Conservation (phyloP, 1,139 yeast genomes). For the Keqinozyma sinolaborantium region DNA sequence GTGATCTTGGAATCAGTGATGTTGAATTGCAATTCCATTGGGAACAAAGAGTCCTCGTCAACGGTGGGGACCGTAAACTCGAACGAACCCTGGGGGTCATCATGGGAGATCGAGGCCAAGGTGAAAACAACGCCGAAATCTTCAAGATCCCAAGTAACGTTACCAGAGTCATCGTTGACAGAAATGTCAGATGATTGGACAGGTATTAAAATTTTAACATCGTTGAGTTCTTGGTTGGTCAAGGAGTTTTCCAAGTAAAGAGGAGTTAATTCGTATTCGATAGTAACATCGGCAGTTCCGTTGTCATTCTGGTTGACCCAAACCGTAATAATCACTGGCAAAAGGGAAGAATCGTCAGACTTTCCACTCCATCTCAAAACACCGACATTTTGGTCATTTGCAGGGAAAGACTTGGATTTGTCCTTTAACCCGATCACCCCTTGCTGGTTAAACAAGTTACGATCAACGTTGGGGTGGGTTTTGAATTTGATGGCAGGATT, state of each 20-base stretch:
- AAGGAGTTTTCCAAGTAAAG: slow-evolving; percentile 26
- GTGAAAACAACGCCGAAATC: slow-evolving; percentile 63
- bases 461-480: slow-evolving; percentile 95
- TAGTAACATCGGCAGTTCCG: slow-evolving; percentile 66
- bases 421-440: slow-evolving; percentile 74
- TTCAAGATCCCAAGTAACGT: slow-evolving; percentile 43
- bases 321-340: slow-evolving; percentile 76
- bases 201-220: slow-evolving; percentile 67
- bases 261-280: slow-evolving; percentile 73
- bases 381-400: slow-evolving; percentile 85
- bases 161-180: slow-evolving; percentile 48
- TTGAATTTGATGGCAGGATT: slow-evolving; percentile 66
- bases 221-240: slow-evolving; percentile 43
- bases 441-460: slow-evolving; percentile 55
- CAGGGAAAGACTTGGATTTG: slow-evolving; percentile 75
- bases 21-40: slow-evolving; percentile 65
- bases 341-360: slow-evolving; percentile 51
- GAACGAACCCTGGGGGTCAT: slow-evolving; percentile 67
- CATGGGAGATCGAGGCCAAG: slow-evolving; percentile 44
- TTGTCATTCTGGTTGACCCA: slow-evolving; percentile 72
- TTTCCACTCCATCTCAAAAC: slow-evolving; percentile 89
- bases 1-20: slow-evolving; percentile 29
- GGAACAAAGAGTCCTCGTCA: slow-evolving; percentile 85
- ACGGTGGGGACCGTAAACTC: slow-evolving; percentile 70
- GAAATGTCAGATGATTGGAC: slow-evolving; percentile 46